Evolutionary conservation across 1,284 basidiomycete genomes (phyloP), one percentile per base, ranked within the genome.

Genomic region (Gymnopus androsaceus): DNA sequence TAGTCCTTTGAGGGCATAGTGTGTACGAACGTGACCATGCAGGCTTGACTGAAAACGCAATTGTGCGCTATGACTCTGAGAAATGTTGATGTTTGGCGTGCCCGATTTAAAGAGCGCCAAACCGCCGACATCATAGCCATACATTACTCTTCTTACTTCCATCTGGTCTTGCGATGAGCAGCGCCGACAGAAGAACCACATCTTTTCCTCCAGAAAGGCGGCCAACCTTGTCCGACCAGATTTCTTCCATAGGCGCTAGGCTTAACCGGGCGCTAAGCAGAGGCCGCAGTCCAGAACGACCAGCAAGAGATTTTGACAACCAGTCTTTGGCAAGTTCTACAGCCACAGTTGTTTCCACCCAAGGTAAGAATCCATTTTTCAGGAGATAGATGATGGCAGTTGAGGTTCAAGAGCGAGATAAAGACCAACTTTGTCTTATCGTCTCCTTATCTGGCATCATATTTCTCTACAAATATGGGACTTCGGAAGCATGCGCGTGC

Each of bases 401-500:
- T 34, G 31, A 17, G 46, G 34, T 45, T 53, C 11, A 46, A 53
- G 41, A 27, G 8, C 4, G 31, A 41, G 42, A 53, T 52, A 52
- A 33, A 44, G 28, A 14, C 17, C 31, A 11, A 17, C 37, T 17
- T 14, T 42, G 4, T 42, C 48, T 53, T 52, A 52, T 52, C 51
- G 51, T 28, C 27, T 50, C 34, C 51, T 53, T 53, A 53, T 53
- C 51, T 53, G 51, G 51, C 51, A 53, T 45, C 42, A 34, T 53
- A n/a, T 53, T 45, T 33, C 41, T 42, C 17, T 25, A 38, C 17
- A 2, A 23, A 17, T 33, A 34, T 31, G 38, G 51, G 30, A 31
- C 51, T 34, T 44, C n/a, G 17, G 38, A 52, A 44, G n/a, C n/a
- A n/a, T n/a, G n/a, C n/a, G n/a, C n/a, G n/a, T n/a, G 51, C 38